Evolutionary conservation across 768 basidiomycete species (phyloP).

Genomic region (Dioszegia crocea): DNA sequence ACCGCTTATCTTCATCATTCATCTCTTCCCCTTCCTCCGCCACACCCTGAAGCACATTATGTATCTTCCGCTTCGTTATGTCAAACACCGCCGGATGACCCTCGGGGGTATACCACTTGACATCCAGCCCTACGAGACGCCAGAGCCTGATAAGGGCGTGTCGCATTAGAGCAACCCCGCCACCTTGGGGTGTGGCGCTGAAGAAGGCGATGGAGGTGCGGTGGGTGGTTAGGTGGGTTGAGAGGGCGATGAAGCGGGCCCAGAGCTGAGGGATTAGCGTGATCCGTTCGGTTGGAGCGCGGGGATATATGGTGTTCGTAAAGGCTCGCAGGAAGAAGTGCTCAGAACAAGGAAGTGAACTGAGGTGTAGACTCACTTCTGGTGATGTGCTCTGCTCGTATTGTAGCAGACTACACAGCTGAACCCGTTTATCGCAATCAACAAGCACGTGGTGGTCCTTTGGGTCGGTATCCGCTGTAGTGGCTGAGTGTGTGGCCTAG

Average conservation of each 20-base stretch:
- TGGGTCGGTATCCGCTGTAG: conserved; percentile 30
- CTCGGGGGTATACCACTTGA: conserved; percentile 51
- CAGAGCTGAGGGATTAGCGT: conserved; percentile 51
- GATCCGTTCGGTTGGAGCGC: no score
- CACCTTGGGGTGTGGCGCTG: conserved; percentile 90
- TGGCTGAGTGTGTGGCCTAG: conserved; percentile 45
- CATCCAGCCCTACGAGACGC: conserved; percentile 41
- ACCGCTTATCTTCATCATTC: conserved; percentile 70
- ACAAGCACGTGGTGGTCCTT: conserved; percentile 69
- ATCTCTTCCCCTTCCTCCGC: conserved; percentile 72
- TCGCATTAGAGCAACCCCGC: conserved; percentile 95
- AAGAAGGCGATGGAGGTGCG: conserved; percentile 90
- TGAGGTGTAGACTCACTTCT: conserved; percentile 51
- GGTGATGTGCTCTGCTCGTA: conserved; percentile 65
- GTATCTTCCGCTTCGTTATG: conserved; percentile 59
- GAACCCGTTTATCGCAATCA: conserved; percentile 79
- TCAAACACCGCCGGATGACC: conserved; percentile 79
- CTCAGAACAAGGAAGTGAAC: no score
- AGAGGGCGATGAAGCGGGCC: conserved; percentile 75
- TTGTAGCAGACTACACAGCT: conserved; percentile 69
- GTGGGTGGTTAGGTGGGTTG: conserved; percentile 77
- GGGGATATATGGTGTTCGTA: no score
- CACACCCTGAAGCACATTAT: conserved; percentile 73
- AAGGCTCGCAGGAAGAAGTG: not conserved
- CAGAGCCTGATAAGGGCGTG: conserved; percentile 88